Base-by-base conservation (phyloP, 2,329 filamentous ascomycete species). In the Ceratocystiopsis sp. region DNA sequence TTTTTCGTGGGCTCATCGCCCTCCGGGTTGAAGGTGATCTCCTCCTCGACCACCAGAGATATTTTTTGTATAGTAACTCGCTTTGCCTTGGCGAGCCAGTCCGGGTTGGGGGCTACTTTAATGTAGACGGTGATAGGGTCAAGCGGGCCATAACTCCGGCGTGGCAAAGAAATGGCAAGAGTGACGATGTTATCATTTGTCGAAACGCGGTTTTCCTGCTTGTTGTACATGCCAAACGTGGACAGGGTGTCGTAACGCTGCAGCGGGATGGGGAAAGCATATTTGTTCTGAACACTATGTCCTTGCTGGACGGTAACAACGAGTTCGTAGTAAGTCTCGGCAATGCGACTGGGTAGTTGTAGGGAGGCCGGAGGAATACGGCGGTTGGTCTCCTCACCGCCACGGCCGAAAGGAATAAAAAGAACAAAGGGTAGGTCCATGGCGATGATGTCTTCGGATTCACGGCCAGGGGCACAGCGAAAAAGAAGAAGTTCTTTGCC, bases 211-310 rank as follows among this genome's bases (percentile, higher is more conserved):
- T 81, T 82, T 60, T 95, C 89, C 15, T 87, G 89, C 43, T 86
- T 80, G 63, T 96, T 96, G 67, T 96, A 98, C 91, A 96, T 96
- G 61, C 91, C 91, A 64, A 98, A 98, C 2, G 91, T 96, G 37
- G 87, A 95, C 40, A 98, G 68, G 1, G 89, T 98, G 60, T 98
- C 91, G 65, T 96, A 98, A 57, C 91, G 74, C 51, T 84, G 78
- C 52, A 98, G 75, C 1, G 89, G 89, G 35, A 96, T 82, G 1
- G 91, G 84, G 53, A 95, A 95, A 5, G 78, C 69, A 61, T 93
- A 91, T 62, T 93, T 93, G 61, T 84, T 85, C 62, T 95, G 85
- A 48, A 84, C 77, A 53, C 77, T 76, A 52, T 81, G 79, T 3
- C 87, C 85, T 61, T 96, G 89, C 57, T 96, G 89, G 18, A 98